These are phyloP conservation scores for Hamigera avellanea DNA, from an alignment of 495 filamentous ascomycete species.

Conservation along the genomic window DNA sequence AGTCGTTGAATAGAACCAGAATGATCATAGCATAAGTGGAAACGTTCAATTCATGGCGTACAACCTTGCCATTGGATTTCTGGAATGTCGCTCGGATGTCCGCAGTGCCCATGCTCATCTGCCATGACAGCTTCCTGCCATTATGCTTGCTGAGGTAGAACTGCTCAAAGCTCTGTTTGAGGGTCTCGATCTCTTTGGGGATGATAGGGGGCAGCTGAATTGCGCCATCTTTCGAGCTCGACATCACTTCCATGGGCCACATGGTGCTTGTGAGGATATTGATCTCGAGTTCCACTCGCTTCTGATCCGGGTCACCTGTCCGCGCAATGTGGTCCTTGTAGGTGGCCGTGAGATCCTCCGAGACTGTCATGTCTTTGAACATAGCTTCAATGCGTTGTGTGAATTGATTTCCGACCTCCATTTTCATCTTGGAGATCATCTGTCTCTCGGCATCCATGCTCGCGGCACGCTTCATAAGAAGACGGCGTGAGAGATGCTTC, in stretches of 20 bases:
- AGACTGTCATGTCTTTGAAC: slow-evolving; percentile 95
- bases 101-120: slow-evolving; percentile 67
- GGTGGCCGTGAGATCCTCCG: slow-evolving; percentile 66
- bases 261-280: slow-evolving; percentile 84
- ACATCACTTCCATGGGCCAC: slow-evolving; percentile 86
- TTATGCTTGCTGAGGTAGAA: slow-evolving; percentile 84
- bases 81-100: slow-evolving; percentile 76
- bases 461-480: slow-evolving; percentile 76
- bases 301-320: slow-evolving; percentile 52
- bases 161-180: slow-evolving; percentile 79
- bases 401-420: slow-evolving; percentile 89
- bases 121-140: slow-evolving; percentile 82
- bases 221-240: slow-evolving; percentile 42
- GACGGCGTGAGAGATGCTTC: slow-evolving; percentile 79
- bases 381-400: slow-evolving; percentile 88
- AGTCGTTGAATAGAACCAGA: slow-evolving; percentile 77
- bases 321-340: slow-evolving; percentile 59
- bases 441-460: slow-evolving; percentile 86
- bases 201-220: slow-evolving; percentile 48
- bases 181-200: slow-evolving; percentile 59
- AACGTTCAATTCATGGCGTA: slow-evolving; percentile 81
- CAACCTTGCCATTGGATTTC: slow-evolving; percentile 57
- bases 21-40: slow-evolving; percentile 90
- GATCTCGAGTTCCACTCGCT: slow-evolving; percentile 65
- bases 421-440: slow-evolving; percentile 94